phyloP scores from a whole-genome alignment of 345 rosid species.

The Diplotaxis tenuifolia region DNA sequence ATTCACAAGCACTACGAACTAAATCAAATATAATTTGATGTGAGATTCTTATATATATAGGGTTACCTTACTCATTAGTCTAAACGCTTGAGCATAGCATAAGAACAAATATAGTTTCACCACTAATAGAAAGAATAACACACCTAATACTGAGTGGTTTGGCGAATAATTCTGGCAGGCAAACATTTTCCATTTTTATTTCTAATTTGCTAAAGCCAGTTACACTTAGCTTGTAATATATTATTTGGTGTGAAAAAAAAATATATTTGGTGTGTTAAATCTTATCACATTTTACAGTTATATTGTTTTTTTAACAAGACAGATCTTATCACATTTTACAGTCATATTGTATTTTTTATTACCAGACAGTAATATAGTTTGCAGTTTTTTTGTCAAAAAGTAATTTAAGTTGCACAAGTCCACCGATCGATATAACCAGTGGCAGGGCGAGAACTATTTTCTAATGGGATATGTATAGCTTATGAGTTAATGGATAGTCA shows the following conservation, averaged over 20 bases:
- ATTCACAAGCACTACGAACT: constrained; percentile 12
- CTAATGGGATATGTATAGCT: no score
- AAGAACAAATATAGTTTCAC: background rate
- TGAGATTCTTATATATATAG: background rate
- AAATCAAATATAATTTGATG: background rate
- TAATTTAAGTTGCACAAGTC: background rate
- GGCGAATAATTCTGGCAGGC: background rate
- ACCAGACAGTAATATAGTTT: background rate
- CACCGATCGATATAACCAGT: no score
- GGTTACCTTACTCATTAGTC: constrained; percentile 4
- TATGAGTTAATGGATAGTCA: no score
- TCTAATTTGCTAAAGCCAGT: constrained; percentile 3
- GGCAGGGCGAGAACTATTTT: no score
- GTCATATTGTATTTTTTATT: background rate
- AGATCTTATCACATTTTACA: constrained; percentile 6
- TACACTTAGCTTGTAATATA: constrained; percentile 12
- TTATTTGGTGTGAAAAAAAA: constrained; percentile 13
- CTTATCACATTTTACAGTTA: background rate
- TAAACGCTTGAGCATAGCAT: background rate
- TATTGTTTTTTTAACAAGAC: background rate
- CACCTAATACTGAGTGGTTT: background rate
- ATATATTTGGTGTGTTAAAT: constrained; percentile 13
- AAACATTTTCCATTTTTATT: constrained; percentile 13
- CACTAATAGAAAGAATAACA: constrained; percentile 3
- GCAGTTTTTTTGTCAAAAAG: background rate